Percentiles rank a stretch among this genome's conserved stretches.
phyloP scores from a whole-genome alignment of 164 flowering plant genomes.

The Pachysandra terminalis region DNA sequence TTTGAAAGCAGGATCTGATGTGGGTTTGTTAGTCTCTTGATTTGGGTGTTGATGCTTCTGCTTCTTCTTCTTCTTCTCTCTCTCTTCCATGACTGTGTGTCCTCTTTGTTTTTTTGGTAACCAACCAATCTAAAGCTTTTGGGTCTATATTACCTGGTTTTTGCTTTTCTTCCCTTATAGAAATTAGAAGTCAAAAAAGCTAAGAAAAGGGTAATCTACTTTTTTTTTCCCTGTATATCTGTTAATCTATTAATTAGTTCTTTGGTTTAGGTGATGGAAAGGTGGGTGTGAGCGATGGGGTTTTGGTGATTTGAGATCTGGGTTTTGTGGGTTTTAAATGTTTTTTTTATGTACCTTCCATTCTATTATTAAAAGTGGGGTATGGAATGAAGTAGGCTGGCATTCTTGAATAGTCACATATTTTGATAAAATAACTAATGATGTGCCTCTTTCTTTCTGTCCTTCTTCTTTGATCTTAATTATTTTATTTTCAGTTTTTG shows the following conservation, averaged over 20 bases:
- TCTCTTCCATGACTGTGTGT: slow-evolving; percentile 34
- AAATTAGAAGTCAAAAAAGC: not conserved
- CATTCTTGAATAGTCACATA: slow-evolving; percentile 3
- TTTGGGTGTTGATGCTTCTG: slow-evolving; percentile 55
- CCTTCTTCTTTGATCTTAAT: not conserved
- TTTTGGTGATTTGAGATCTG: not conserved
- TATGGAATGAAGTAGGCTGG: not conserved
- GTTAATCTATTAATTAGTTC: not conserved
- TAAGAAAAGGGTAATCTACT: slow-evolving; percentile 2
- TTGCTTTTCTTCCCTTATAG: not conserved
- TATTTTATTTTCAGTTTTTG: too few species aligned
- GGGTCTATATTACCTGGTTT: not conserved
- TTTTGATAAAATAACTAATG: slow-evolving; percentile 7
- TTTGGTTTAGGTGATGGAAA: not conserved
- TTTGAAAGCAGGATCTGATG: slow-evolving; percentile 60
- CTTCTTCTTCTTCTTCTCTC: slow-evolving; percentile 54
- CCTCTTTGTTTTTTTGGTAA: slow-evolving; percentile 9
- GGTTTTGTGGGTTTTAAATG: not conserved
- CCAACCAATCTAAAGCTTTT: slow-evolving; percentile 20
- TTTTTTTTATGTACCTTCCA: slow-evolving; percentile 1
- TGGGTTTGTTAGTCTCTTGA: slow-evolving; percentile 38
- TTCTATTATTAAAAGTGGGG: not conserved
- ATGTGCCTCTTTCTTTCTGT: slow-evolving; percentile 3
- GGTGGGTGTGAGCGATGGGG: not conserved
- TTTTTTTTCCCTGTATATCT: not conserved